These are phyloP conservation scores for Vararia minispora DNA, from an alignment of 768 basidiomycete species.

Conservation along the genomic window DNA sequence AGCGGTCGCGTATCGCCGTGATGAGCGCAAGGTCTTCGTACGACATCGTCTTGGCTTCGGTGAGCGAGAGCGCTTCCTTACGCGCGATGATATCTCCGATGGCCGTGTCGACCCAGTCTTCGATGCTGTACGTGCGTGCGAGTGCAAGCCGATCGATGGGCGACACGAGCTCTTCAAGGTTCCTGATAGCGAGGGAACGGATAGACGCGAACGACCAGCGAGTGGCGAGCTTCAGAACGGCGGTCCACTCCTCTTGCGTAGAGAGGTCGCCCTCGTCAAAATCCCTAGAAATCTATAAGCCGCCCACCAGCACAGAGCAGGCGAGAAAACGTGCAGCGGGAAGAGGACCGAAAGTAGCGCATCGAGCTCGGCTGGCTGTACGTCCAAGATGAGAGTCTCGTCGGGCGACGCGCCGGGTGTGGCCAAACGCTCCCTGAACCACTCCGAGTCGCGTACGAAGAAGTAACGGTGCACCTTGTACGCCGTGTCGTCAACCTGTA, in stretches of 20 bases:
- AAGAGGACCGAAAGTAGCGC: too few relatives aligned
- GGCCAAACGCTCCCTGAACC: too few relatives aligned
- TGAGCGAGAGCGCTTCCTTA: constrained; percentile 1
- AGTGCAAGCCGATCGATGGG: constrained; percentile 7
- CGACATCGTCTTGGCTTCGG: constrained; percentile 6
- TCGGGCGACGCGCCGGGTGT: too few relatives aligned
- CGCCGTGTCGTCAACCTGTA: constrained; percentile 4
- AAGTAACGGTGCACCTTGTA: constrained; percentile 10
- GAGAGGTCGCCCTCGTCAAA: constrained; percentile 7
- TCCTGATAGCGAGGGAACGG: constrained; percentile 13
- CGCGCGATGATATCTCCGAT: constrained; percentile 8
- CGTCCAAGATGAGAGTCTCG: too few relatives aligned
- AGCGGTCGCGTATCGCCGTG: too few relatives aligned
- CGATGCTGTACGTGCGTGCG: constrained; percentile 10
- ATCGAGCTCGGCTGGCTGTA: too few relatives aligned
- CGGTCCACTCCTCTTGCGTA: constrained; percentile 18
- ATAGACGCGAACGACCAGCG: constrained; percentile 21
- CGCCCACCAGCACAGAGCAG: too few relatives aligned
- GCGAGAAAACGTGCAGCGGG: too few relatives aligned
- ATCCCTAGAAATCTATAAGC: background rate
- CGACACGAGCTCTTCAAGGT: background rate
- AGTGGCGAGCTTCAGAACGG: constrained; percentile 18
- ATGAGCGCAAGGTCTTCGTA: constrained; percentile 8
- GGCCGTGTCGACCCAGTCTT: constrained; percentile 9
- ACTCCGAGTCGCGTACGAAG: constrained; percentile 5